Evolutionary conservation across 2,329 filamentous ascomycete species (phyloP).

Genomic region (Colletotrichum sublineola): DNA sequence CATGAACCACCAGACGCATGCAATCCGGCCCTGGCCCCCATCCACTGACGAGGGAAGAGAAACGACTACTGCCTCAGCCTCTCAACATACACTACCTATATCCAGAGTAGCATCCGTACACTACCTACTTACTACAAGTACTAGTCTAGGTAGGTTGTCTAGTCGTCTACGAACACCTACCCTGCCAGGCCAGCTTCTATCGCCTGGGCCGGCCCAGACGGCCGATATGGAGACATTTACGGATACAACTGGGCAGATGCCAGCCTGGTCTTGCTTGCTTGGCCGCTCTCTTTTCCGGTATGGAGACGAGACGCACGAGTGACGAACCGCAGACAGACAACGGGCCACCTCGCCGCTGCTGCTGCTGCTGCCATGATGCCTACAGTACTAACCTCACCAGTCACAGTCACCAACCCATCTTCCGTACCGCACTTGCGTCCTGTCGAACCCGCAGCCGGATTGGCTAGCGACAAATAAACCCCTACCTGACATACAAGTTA

Average conservation of each 20-base stretch:
- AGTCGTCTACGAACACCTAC: background rate
- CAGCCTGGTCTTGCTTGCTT: background rate
- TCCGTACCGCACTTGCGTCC: background rate
- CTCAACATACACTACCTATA: background rate
- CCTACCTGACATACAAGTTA: background rate
- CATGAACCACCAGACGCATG: slow-evolving; percentile 32
- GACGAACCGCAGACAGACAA: background rate
- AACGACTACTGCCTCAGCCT: slow-evolving; percentile 12
- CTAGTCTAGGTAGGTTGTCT: too few species aligned
- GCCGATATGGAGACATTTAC: too few species aligned
- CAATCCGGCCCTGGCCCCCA: slow-evolving; percentile 28
- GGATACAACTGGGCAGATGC: background rate
- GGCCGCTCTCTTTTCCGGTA: too few species aligned
- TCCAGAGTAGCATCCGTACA: too few species aligned
- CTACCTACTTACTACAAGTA: too few species aligned
- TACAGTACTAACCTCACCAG: too few species aligned
- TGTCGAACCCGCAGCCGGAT: background rate
- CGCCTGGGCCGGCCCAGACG: background rate
- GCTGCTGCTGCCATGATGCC: too few species aligned
- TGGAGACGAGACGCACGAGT: slow-evolving; percentile 1
- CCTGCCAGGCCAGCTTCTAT: background rate
- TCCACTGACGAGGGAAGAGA: background rate
- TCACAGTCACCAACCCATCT: background rate
- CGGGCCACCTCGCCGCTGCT: slow-evolving; percentile 21
- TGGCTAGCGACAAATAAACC: slow-evolving; percentile 1